phyloP scores from a whole-genome alignment of 2,329 filamentous ascomycete species.

The Alternaria sp. region DNA sequence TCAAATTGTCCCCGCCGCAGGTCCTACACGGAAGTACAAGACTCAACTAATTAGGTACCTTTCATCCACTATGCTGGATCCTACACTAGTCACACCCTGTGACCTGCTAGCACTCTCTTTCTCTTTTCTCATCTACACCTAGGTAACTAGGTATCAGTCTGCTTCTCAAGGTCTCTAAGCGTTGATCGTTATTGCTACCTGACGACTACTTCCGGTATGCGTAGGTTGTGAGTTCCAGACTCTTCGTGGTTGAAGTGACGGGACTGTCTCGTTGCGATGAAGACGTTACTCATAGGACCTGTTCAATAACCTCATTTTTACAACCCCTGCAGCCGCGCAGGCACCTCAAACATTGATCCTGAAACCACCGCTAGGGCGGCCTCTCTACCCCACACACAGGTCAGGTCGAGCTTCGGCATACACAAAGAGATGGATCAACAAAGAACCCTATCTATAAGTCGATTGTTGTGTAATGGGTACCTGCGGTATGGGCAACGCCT shows the following conservation, averaged over 20 bases:
- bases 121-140: not conserved
- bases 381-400: constrained; percentile 1
- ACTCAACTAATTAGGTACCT: constrained; percentile 10
- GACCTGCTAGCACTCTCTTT: constrained; percentile 18
- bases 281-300: not conserved
- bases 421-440: constrained; percentile 17
- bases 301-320: not conserved
- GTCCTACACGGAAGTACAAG: not conserved
- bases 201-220: constrained; percentile 38
- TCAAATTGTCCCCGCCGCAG: not conserved
- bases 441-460: constrained; percentile 21
- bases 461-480: constrained; percentile 27
- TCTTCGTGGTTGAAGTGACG: constrained; percentile 20
- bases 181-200: constrained; percentile 25
- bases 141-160: constrained; percentile 6
- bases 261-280: constrained; percentile 22
- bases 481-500: constrained; percentile 26
- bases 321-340: not conserved
- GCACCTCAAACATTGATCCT: not conserved
- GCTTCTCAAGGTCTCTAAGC: constrained; percentile 13
- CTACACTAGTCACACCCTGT: constrained; percentile 20
- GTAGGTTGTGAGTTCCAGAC: constrained; percentile 27
- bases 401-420: constrained; percentile 1
- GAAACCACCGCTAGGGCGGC: constrained; percentile 5
- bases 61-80: constrained; percentile 31